Percentiles rank a stretch among this genome's conserved stretches.
These are phyloP conservation scores for Colletotrichum sp. DNA, from an alignment of 2,329 filamentous ascomycete genomes.

Conservation along the genomic window DNA sequence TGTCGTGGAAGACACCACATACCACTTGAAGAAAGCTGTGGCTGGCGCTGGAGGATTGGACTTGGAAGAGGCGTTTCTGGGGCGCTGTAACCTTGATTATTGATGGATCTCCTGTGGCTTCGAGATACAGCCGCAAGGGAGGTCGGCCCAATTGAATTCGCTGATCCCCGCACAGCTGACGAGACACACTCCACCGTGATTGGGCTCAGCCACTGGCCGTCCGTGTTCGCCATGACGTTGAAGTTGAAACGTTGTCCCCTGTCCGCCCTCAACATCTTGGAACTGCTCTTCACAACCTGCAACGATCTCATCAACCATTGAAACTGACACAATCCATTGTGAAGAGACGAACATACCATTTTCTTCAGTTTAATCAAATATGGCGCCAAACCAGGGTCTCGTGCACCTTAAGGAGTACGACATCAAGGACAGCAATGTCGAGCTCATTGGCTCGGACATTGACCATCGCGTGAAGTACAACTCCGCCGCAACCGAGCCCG, in stretches of 20 bases:
- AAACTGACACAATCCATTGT: background rate
- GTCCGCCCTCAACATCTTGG: background rate
- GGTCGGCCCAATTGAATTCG: slow-evolving; percentile 11
- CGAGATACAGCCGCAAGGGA: slow-evolving; percentile 10
- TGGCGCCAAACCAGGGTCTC: slow-evolving; percentile 67
- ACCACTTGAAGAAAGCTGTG: background rate
- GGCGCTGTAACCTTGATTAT: slow-evolving; percentile 7
- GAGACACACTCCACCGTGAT: slow-evolving; percentile 10
- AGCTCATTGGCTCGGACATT: slow-evolving; percentile 66
- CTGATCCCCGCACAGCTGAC: slow-evolving; percentile 18
- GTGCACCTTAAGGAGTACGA: slow-evolving; percentile 70
- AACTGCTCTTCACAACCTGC: background rate
- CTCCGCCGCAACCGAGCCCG: slow-evolving; percentile 68
- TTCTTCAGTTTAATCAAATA: slow-evolving; percentile 33
- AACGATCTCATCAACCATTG: background rate
- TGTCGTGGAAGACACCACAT: background rate
- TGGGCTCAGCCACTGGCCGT: slow-evolving; percentile 11
- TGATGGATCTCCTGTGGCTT: slow-evolving; percentile 17
- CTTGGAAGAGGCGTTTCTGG: slow-evolving; percentile 11
- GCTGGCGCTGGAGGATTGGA: slow-evolving; percentile 3
- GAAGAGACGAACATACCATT: background rate
- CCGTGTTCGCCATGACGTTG: slow-evolving; percentile 12
- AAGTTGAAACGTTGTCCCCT: slow-evolving; percentile 9
- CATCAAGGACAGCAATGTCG: slow-evolving; percentile 72
- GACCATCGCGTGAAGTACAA: slow-evolving; percentile 73